Evolutionary conservation across 192 early-diverging fungal genomes (phyloP).

Genomic region (Umbelopsis sp.): DNA sequence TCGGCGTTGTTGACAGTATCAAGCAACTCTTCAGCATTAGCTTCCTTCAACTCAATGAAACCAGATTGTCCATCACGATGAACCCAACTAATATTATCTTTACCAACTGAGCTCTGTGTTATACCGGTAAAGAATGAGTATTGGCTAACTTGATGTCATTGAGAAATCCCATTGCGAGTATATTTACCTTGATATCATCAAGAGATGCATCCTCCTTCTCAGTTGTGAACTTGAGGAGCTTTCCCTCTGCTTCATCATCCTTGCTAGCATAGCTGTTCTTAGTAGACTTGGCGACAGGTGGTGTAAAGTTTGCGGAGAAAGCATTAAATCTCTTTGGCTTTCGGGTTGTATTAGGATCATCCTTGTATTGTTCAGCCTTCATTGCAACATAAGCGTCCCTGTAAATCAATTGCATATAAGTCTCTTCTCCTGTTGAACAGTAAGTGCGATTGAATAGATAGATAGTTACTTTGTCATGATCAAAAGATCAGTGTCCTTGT

Average conservation of each 20-base stretch:
- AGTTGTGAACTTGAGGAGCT: background rate
- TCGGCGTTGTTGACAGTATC: background rate
- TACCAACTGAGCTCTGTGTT: background rate
- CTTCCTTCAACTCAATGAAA: background rate
- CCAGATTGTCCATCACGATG: background rate
- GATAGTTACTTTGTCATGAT: slow-evolving; percentile 56
- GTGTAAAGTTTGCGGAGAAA: slow-evolving; percentile 2
- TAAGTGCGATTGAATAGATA: too few relatives aligned
- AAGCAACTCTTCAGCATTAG: background rate
- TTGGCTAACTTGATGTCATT: background rate
- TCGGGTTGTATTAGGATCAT: background rate
- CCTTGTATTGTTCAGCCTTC: slow-evolving; percentile 29
- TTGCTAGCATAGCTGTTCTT: background rate
- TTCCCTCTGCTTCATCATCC: background rate
- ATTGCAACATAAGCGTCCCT: slow-evolving; percentile 20
- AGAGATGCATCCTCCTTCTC: background rate
- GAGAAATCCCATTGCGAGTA: background rate
- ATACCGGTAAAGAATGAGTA: background rate
- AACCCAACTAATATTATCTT: background rate
- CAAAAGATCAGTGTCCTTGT: slow-evolving; percentile 41
- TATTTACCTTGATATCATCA: slow-evolving; percentile 8
- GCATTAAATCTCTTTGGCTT: slow-evolving; percentile 21
- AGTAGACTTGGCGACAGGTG: background rate
- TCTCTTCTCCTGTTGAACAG: too few relatives aligned
- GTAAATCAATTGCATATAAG: too few relatives aligned